A percentile compares a stretch with the other conserved stretches of the same genome.
phyloP scores from a whole-genome alignment of 257 asterid species.

The Jacaranda copaia region DNA sequence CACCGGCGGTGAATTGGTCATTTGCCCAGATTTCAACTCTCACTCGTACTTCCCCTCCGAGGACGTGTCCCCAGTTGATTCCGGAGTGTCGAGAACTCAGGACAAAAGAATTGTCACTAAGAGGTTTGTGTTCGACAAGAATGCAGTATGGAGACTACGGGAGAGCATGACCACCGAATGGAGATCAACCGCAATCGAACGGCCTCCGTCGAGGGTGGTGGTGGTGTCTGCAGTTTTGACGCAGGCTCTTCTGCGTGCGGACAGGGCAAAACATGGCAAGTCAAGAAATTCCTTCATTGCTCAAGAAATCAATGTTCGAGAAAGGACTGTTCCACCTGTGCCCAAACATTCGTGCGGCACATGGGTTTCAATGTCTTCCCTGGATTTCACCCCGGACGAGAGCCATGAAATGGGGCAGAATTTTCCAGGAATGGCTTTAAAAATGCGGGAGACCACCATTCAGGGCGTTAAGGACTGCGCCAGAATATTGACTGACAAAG shows the following conservation, averaged over 20 bases:
- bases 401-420: background rate
- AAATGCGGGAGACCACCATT: conserved; percentile 1
- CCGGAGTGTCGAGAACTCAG: background rate
- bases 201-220: background rate
- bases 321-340: conserved; percentile 37
- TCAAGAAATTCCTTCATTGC: conserved; percentile 26
- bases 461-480: conserved; percentile 26
- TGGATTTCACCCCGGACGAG: background rate
- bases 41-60: conserved; percentile 29
- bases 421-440: background rate
- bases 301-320: conserved; percentile 42
- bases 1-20: background rate
- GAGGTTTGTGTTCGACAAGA: background rate
- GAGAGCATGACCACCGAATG: background rate
- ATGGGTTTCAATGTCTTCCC: conserved; percentile 30
- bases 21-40: conserved; percentile 25
- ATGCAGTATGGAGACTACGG: background rate
- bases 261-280: conserved; percentile 29
- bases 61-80: conserved; percentile 2
- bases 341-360: conserved; percentile 40
- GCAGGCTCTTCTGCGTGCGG: conserved; percentile 33
- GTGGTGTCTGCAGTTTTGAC: background rate
- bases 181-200: background rate
- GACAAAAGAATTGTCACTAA: background rate
- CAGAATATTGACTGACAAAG: conserved; percentile 28